Base-by-base conservation (phyloP, 192 early-diverging fungal genomes). In the Gamsiella multidivaricata region DNA sequence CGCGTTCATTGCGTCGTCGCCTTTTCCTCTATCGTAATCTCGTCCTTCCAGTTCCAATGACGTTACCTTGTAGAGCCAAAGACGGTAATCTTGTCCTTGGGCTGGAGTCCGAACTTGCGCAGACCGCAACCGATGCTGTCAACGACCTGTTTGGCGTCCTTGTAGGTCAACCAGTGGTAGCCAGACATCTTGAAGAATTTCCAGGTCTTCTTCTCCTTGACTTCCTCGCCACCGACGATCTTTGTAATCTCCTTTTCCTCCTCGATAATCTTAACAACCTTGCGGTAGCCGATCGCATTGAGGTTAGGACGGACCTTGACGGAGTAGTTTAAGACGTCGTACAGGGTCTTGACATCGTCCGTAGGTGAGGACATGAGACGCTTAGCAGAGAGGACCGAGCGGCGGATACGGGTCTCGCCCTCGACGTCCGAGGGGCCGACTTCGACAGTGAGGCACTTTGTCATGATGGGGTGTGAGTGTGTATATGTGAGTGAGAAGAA, bases 101-200 rank as follows among this genome's bases (percentile, higher is more conserved):
- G 59, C 17, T 66, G 29, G 15, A 84, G 22, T 3, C 92, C 92
- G 42, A 97, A 86, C 45, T 92, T 76, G 55, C 73, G 65, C 12
- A 98, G 81, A 50, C 94, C 94, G 29, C 88, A 80, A 22, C 95
- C 93, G 60, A 95, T 81, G 28, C 84, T 67, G 29, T 80, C 64
- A 8, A 85, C 68, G 32, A 80, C 71, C 29, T 86, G 74, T 59
- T 71, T 80, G 65, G 88, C 91, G 47, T 97, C 90, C 22, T 75
- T 79, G 60, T 93, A 96, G 51, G 89, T 94, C 67, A 94, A 78
- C 89, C 93, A 98, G 65, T 86, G 61, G 85, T 91, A 97, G n/a
- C 69, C 81, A 15, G 90, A 87, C 59, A 97, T 83, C 76, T 91
- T 86, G 73, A 92, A 93, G 71, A 87, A 94, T 64, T 86, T 93